These are phyloP conservation scores for Colletotrichum lentis DNA, from an alignment of 2,329 filamentous ascomycete species.

Conservation along the genomic window DNA sequence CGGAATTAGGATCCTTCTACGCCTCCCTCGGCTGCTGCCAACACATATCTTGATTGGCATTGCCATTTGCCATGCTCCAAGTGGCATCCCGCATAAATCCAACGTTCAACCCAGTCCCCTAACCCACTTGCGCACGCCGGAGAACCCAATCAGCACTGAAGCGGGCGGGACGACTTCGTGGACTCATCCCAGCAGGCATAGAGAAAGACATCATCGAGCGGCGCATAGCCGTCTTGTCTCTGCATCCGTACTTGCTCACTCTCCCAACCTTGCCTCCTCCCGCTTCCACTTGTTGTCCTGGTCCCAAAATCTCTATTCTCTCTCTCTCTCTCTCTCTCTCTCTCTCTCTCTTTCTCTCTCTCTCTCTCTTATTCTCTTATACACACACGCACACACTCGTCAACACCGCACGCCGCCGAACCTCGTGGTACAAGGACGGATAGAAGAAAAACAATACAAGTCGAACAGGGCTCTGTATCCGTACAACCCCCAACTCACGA, in stretches of 20 bases:
- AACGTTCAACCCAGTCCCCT: conserved; percentile 12
- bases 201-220: conserved; percentile 26
- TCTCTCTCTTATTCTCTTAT: too few species aligned
- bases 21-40: conserved; percentile 26
- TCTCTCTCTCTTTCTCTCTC: too few species aligned
- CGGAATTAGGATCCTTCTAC: conserved; percentile 14
- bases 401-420: conserved; percentile 27
- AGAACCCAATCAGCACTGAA: conserved; percentile 15
- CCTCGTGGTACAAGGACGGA: neutral
- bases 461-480: conserved; percentile 4
- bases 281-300: neutral
- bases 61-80: conserved; percentile 4
- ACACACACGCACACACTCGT: too few species aligned
- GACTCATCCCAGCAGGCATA: conserved; percentile 22
- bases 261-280: conserved; percentile 8
- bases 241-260: conserved; percentile 21
- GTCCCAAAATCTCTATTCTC: too few species aligned
- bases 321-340: too few species aligned
- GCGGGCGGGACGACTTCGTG: conserved; percentile 9
- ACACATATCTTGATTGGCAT: conserved; percentile 26
- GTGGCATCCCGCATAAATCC: conserved; percentile 23
- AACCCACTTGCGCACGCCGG: conserved; percentile 22
- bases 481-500: too few species aligned
- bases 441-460: neutral
- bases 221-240: conserved; percentile 27